Evolutionary conservation across 2,329 filamentous ascomycete species (phyloP).

Genomic region (Talaromyces pinophilus): DNA sequence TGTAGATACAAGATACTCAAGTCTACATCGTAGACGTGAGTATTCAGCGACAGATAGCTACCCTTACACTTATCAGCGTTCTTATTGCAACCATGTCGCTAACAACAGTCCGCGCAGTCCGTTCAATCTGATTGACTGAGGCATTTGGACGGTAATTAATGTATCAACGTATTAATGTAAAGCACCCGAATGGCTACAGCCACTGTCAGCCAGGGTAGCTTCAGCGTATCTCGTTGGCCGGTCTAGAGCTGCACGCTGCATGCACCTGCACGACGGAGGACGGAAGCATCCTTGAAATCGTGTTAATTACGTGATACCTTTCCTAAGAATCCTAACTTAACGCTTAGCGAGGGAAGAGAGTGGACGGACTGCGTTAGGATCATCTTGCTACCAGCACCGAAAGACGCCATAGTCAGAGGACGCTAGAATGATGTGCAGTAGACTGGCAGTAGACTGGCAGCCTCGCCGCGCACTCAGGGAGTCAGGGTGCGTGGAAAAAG

Average conservation of each 20-base stretch:
- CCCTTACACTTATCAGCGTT: neutral
- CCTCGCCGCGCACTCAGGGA: slow-evolving; percentile 16
- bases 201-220: slow-evolving; percentile 13
- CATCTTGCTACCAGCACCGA: neutral
- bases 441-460: slow-evolving; percentile 30
- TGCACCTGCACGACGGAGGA: slow-evolving; percentile 22
- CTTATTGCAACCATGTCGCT: neutral
- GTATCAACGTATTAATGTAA: neutral
- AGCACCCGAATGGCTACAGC: slow-evolving; percentile 7
- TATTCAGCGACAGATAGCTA: neutral
- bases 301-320: neutral
- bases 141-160: neutral
- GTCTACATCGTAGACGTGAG: neutral
- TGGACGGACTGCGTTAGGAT: neutral
- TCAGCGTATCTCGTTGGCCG: slow-evolving; percentile 6
- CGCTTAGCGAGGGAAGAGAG: neutral
- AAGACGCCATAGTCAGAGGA: slow-evolving; percentile 16
- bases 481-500: slow-evolving; percentile 27
- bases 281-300: slow-evolving; percentile 14
- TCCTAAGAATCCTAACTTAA: neutral
- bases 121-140: slow-evolving; percentile 3
- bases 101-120: neutral
- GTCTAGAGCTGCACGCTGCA: slow-evolving; percentile 12
- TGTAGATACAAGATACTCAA: neutral
- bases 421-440: slow-evolving; percentile 32